Percentiles rank a stretch among this genome's conserved stretches.
These are phyloP conservation scores for Starmerella bacillaris DNA, from an alignment of 805 yeast genomes.

Conservation along the genomic window DNA sequence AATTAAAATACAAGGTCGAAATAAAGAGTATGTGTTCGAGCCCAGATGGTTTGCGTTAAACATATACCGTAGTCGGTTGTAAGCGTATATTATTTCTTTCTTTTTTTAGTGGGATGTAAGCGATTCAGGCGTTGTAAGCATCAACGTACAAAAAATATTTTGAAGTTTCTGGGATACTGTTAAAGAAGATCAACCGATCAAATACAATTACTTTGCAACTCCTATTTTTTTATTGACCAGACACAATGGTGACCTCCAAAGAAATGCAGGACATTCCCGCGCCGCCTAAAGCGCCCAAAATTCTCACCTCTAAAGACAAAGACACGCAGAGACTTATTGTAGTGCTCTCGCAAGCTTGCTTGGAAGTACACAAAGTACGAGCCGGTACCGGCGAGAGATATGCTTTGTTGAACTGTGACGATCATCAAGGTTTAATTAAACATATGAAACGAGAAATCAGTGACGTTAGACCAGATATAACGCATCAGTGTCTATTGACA, in stretches of 20 bases:
- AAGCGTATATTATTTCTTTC: background rate
- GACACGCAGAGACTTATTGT: conserved; percentile 73
- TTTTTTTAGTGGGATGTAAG: conserved; percentile 3
- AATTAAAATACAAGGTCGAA: no score
- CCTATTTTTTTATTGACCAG: background rate
- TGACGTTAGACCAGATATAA: conserved; percentile 98
- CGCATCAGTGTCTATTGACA: conserved; percentile 91
- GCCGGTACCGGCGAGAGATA: conserved; percentile 80
- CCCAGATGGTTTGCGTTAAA: no score
- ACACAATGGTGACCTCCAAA: background rate
- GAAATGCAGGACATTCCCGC: conserved; percentile 38
- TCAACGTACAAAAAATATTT: background rate
- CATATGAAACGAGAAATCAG: conserved; percentile 95
- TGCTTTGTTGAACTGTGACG: conserved; percentile 90
- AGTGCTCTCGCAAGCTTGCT: conserved; percentile 87
- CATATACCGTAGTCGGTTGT: no score
- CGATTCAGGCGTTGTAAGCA: background rate
- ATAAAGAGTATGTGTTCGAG: no score
- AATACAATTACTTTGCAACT: background rate
- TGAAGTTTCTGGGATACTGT: no score
- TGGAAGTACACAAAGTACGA: conserved; percentile 75
- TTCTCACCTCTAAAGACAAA: conserved; percentile 70
- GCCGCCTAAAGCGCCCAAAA: conserved; percentile 73
- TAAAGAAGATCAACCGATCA: background rate
- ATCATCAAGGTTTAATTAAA: conserved; percentile 86